Conservation (phyloP, 179 eudicot genomes). For the Drosera spatulata region DNA sequence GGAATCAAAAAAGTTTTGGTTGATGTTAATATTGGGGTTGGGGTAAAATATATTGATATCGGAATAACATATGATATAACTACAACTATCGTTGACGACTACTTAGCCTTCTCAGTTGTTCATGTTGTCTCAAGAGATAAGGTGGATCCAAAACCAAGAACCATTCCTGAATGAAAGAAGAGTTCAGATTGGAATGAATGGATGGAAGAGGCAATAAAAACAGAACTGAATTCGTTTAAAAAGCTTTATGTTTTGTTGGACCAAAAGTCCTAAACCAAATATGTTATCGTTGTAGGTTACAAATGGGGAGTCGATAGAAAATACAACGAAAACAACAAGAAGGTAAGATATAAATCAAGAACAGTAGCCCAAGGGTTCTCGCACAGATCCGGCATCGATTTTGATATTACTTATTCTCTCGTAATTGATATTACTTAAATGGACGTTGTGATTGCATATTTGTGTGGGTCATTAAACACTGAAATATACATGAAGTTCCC, state of each 20-base stretch:
- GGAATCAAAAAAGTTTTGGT: background rate
- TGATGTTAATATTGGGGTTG: background rate
- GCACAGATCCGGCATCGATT: background rate
- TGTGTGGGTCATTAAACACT: background rate
- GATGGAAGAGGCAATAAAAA: conserved; percentile 5
- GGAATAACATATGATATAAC: background rate
- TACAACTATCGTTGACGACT: background rate
- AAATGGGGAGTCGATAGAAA: background rate
- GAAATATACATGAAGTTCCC: background rate
- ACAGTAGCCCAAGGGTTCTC: too few relatives aligned
- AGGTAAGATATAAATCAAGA: background rate
- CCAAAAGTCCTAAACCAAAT: background rate
- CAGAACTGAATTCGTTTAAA: background rate
- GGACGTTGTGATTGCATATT: too few relatives aligned
- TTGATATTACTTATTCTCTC: background rate
- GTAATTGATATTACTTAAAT: background rate
- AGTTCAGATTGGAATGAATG: background rate
- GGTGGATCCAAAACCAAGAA: background rate
- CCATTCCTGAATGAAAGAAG: background rate
- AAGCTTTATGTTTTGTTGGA: background rate
- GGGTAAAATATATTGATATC: too few relatives aligned
- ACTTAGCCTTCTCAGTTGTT: background rate
- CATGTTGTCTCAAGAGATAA: conserved; percentile 1
- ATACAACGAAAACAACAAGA: background rate
- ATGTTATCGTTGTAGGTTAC: background rate